phyloP scores from a whole-genome alignment of 2,329 filamentous ascomycete genomes.

The Botryotinia narcissicola region DNA sequence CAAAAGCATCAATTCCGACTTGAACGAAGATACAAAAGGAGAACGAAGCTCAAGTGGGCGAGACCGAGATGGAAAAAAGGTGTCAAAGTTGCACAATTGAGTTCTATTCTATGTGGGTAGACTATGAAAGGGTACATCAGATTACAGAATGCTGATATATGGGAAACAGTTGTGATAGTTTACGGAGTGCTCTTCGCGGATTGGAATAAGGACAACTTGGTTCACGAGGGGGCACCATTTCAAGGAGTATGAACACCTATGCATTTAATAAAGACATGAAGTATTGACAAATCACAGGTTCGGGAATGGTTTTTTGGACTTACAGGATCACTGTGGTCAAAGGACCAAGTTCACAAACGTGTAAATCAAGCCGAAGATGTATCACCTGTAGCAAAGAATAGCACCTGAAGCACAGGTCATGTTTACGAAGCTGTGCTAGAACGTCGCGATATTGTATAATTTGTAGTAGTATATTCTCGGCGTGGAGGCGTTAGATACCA shows the following conservation, averaged over 20 bases:
- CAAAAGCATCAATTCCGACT: conserved; percentile 73
- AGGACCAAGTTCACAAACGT: conserved; percentile 31
- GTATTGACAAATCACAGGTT: conserved; percentile 38
- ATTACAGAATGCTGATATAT: conserved; percentile 14
- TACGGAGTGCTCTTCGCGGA: conserved; percentile 64
- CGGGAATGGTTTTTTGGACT: conserved; percentile 43
- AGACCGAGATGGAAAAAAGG: conserved; percentile 64
- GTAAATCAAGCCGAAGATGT: conserved; percentile 25
- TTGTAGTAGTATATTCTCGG: conserved; percentile 14
- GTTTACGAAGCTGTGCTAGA: background rate
- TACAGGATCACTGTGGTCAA: conserved; percentile 39
- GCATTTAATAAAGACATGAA: too few species aligned
- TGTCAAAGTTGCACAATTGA: conserved; percentile 59
- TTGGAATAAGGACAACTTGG: conserved; percentile 42
- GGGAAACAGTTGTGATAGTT: conserved; percentile 47
- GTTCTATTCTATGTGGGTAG: conserved; percentile 36
- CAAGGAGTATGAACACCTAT: conserved; percentile 46
- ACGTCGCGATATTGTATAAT: background rate
- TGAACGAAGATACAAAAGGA: conserved; percentile 74
- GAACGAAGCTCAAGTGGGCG: conserved; percentile 59
- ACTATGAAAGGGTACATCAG: background rate
- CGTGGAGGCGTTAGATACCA: conserved; percentile 18
- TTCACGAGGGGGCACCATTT: conserved; percentile 46
- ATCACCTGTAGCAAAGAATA: conserved; percentile 26
- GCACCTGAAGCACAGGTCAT: conserved; percentile 21